Evolutionary conservation across 768 basidiomycete genomes (phyloP), one percentile per base, ranked within the genome.

Genomic region (Mycena rosella): DNA sequence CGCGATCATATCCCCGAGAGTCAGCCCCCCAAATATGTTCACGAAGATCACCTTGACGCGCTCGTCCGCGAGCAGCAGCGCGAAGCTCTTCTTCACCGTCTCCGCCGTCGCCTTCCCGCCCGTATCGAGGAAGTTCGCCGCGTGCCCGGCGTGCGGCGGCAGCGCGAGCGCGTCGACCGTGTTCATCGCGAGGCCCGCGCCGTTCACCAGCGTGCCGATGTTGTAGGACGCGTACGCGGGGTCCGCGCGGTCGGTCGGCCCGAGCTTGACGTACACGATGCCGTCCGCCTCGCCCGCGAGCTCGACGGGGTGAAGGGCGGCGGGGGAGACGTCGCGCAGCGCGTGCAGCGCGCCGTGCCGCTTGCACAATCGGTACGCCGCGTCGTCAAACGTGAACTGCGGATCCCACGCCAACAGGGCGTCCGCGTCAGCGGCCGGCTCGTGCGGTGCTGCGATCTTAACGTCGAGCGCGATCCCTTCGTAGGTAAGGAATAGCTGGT

Each of bases 101-200:
- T 92, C 90, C n/a, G 92, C 89, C 4, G 93, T 94, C 32, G 92
- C 92, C 65, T 92, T 92, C 82, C 89, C 92, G 74, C 92, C 92
- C 48, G 93, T 91, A 72, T 94, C 92, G 58, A 94, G 84, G 84
- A 94, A 94, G 80, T 94, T 94, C 57, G 92, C 92, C 3, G 92
- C 92, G 62, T 89, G 86, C 47, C 88, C 92, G 34, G 89, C 89
- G 74, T 91, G 88, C 47, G 48, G 54, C 22, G 65, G 10, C 52
- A 91, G 79, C 66, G 90, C 86, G 49, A 94, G 82, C 17, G 93
- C 92, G 73, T 94, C 92, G 91, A 94, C 91, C 63, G 92, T 94
- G 29, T 93, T 93, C 92, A 94, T 93, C 56, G 92, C 92, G 62
- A 94, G 79, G 75, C 92, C 92, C 45, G 92, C 92, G 72, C 92